Evolutionary conservation across 2,329 filamentous ascomycete genomes (phyloP), one percentile per base, ranked within the genome.

Genomic region (Iodosphaeria phyllophila): DNA sequence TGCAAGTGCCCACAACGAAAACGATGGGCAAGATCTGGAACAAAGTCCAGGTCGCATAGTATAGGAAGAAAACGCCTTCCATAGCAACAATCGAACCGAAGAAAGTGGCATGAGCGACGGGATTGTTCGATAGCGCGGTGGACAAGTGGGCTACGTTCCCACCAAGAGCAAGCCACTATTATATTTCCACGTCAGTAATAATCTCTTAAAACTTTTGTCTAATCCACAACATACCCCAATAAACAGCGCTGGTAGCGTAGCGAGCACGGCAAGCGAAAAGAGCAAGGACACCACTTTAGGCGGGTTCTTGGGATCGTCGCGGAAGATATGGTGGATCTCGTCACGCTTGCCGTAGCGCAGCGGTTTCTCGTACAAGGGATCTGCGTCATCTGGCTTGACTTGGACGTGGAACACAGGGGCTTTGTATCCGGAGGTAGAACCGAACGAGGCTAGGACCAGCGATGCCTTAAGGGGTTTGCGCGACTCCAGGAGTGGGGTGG

Each of bases 241-340:
- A 29, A 86, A 60, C 16, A 98, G 56, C 10, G 67, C 56, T 2
- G 84, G 83, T 12, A 95, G 49, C 2, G 79, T 67, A 21, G 67
- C 76, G 18, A 78, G 37, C 2, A 93, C 73, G 17, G 74, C 71
- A 6, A 73, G 56, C 5, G 73, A 60, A 43, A 95, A 95, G 29
- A 77, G 58, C 24, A 89, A 42, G 3, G 79, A 86, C 34, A 95
- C 65, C 32, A 89, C 46, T 48, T 72, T 70, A 23, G 82, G 78
- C 13, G 84, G 83, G 50, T 70, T 92, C 50, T 66, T 68, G 22
- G 83, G 70, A 40, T 86, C 82, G 9, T 60, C 51, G 34, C 70
- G 72, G 70, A 95, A 98, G 40, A 76, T 78, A 57, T 98, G 89
- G 56, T 80, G 67, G 45, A 98, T 93, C 52, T 91, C 77, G 7